These are phyloP conservation scores for Pigoraptor vietnamica DNA, from an alignment of 78 protist species.

Conservation along the genomic window DNA sequence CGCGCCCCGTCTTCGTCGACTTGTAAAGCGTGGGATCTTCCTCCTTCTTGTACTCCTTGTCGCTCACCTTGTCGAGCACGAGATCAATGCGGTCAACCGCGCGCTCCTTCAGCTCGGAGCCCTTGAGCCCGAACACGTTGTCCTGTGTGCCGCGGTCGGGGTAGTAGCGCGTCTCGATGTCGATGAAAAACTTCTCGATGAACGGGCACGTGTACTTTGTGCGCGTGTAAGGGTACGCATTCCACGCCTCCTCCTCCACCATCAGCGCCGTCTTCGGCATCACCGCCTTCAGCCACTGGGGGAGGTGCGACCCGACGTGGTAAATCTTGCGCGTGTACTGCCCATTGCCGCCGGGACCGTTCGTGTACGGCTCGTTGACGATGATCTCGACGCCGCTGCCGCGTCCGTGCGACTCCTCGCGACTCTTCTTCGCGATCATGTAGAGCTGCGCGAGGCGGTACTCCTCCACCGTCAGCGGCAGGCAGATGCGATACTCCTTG, in stretches of 20 bases:
- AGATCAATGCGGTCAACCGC: conserved; percentile 57
- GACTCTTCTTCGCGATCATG: conserved; percentile 8
- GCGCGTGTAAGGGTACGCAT: conserved; percentile 57
- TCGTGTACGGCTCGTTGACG: conserved; percentile 21
- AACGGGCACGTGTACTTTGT: conserved; percentile 3
- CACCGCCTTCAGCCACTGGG: conserved; percentile 29
- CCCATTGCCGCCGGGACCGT: conserved; percentile 39
- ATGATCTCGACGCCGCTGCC: conserved; percentile 31
- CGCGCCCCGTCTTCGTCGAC: conserved; percentile 73
- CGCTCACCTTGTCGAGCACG: conserved; percentile 23
- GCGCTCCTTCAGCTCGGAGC: conserved; percentile 15
- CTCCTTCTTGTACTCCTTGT: conserved; percentile 53
- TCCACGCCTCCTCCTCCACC: conserved; percentile 78
- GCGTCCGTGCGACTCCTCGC: not conserved
- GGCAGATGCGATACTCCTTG: conserved; percentile 14
- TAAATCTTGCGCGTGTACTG: conserved; percentile 65
- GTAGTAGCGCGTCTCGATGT: conserved; percentile 60
- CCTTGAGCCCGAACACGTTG: conserved; percentile 32
- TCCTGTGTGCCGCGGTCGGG: conserved; percentile 34
- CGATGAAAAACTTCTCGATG: conserved; percentile 42
- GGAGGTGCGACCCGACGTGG: conserved; percentile 31
- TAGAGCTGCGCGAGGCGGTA: conserved; percentile 37
- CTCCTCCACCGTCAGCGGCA: conserved; percentile 33
- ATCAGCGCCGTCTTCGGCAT: conserved; percentile 51
- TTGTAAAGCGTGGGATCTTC: conserved; percentile 63